phyloP scores from a whole-genome alignment of 345 rosid species.

The Psidium guajava region DNA sequence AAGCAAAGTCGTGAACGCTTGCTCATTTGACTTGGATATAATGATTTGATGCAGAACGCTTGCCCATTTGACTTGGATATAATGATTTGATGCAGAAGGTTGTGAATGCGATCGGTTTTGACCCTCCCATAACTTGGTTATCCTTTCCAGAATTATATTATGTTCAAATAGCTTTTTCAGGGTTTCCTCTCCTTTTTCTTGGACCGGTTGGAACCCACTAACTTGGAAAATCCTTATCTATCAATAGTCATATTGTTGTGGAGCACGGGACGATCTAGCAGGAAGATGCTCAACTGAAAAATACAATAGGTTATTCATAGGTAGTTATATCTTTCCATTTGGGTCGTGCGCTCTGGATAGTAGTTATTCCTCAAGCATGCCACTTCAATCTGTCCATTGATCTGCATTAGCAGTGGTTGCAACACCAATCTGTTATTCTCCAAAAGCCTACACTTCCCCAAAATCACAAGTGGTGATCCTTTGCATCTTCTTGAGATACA shows the following conservation, averaged over 20 bases:
- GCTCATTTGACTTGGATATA: neutral
- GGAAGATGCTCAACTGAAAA: neutral
- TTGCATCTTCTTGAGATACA: no score
- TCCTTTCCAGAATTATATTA: neutral
- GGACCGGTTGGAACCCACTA: neutral
- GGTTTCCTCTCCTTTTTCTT: rapidly evolving
- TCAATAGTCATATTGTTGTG: neutral
- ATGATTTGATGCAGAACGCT: neutral
- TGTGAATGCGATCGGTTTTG: rapidly evolving
- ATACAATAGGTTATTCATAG: rapidly evolving
- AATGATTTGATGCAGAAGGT: neutral
- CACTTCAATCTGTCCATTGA: neutral
- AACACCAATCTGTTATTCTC: no score
- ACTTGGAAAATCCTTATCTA: rapidly evolving
- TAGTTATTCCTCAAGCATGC: neutral
- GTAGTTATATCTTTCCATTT: neutral
- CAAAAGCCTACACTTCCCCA: neutral
- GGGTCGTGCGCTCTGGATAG: neutral
- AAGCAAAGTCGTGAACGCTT: rapidly evolving
- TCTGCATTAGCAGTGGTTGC: rapidly evolving
- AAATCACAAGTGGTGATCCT: no score
- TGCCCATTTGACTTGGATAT: no score
- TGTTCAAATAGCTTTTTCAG: neutral
- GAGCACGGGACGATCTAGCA: rapidly evolving
- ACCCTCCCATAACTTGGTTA: neutral